phyloP scores from a whole-genome alignment of 169 alveolate species.

The Plasmodium coatneyi region DNA sequence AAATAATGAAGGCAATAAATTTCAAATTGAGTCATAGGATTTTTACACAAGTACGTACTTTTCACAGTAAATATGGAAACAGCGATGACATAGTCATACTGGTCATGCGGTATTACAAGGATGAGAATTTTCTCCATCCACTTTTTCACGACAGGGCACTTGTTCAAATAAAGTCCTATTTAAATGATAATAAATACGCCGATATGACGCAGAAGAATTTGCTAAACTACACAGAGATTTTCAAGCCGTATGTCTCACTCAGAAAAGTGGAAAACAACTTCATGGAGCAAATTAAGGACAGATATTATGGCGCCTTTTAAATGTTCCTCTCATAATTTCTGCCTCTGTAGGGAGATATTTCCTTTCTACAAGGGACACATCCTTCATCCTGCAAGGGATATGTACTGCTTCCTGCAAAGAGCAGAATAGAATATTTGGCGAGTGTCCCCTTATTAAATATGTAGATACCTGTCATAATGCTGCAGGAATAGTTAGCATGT shows the following conservation, averaged over 20 bases:
- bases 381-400: no score
- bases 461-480: no score
- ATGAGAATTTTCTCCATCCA: constrained; percentile 36
- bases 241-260: constrained; percentile 52
- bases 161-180: constrained; percentile 66
- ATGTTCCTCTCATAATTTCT: no score
- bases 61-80: constrained; percentile 81
- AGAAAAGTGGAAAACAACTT: constrained; percentile 48
- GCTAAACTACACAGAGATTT: constrained; percentile 63
- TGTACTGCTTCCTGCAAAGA: no score
- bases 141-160: constrained; percentile 55
- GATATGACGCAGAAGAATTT: constrained; percentile 66
- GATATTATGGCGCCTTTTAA: constrained; percentile 11
- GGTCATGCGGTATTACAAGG: constrained; percentile 78
- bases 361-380: no score
- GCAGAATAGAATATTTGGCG: no score
- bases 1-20: constrained; percentile 24
- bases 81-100: constrained; percentile 77
- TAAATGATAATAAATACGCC: constrained; percentile 42
- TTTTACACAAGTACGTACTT: constrained; percentile 70
- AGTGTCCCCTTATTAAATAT: no score
- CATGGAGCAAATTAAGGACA: constrained; percentile 51
- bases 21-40: constrained; percentile 40
- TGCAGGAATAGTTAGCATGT: no score
- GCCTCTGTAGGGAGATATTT: no score